Evolutionary conservation across 2,329 filamentous ascomycete species (phyloP).

Genomic region (Aspergillus glaucus): DNA sequence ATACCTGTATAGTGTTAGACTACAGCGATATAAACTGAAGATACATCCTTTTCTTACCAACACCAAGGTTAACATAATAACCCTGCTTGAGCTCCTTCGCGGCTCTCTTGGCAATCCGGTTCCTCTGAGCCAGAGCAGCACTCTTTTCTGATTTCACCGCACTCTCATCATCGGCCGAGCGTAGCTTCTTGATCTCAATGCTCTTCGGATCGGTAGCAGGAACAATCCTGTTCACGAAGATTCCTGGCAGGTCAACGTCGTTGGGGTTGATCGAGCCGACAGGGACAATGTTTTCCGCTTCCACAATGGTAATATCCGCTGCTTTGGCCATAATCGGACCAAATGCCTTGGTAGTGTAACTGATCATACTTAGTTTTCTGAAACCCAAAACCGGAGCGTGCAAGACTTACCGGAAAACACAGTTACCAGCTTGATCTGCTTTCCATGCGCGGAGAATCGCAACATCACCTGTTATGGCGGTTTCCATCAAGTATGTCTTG

Average conservation of each 20-base stretch:
- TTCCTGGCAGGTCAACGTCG: slow-evolving; percentile 71
- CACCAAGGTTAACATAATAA: slow-evolving; percentile 31
- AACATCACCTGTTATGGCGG: slow-evolving; percentile 67
- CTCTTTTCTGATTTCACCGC: slow-evolving; percentile 30
- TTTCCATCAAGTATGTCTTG: slow-evolving; percentile 69
- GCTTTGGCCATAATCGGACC: slow-evolving; percentile 76
- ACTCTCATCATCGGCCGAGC: slow-evolving; percentile 35
- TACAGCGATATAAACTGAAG: no score
- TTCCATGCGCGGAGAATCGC: slow-evolving; percentile 72
- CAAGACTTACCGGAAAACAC: slow-evolving; percentile 59
- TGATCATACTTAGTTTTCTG: slow-evolving; percentile 12
- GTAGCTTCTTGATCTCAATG: slow-evolving; percentile 63
- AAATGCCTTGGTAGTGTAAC: slow-evolving; percentile 68
- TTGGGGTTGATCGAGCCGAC: slow-evolving; percentile 66
- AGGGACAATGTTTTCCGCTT: slow-evolving; percentile 77
- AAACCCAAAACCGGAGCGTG: slow-evolving; percentile 24
- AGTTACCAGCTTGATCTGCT: slow-evolving; percentile 70
- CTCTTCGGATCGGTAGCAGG: slow-evolving; percentile 64
- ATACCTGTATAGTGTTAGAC: slow-evolving; percentile 48
- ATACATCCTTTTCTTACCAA: slow-evolving; percentile 16
- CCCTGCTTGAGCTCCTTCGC: slow-evolving; percentile 70
- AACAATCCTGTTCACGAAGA: slow-evolving; percentile 76
- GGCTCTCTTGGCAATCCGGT: slow-evolving; percentile 67
- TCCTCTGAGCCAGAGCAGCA: slow-evolving; percentile 33
- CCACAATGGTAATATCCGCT: slow-evolving; percentile 69